These are phyloP conservation scores for Lantana camara DNA, from an alignment of 257 asterid genomes.

Conservation along the genomic window DNA sequence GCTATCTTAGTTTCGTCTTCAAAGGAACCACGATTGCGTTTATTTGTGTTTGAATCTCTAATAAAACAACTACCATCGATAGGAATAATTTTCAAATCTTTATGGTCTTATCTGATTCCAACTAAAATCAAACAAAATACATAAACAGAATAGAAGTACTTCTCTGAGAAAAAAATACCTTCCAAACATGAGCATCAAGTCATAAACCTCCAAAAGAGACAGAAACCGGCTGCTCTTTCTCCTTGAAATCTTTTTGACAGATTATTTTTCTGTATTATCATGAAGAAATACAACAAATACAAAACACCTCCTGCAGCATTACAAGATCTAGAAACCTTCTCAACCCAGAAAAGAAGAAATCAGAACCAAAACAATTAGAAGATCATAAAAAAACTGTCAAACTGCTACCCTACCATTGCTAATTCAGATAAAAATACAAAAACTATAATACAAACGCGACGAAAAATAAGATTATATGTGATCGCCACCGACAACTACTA, in stretches of 20 bases:
- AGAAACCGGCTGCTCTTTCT: constrained; percentile 20
- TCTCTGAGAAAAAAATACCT: too few relatives aligned
- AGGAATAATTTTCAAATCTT: too few relatives aligned
- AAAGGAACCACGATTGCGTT: too few relatives aligned
- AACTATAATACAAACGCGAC: constrained; percentile 50
- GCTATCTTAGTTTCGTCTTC: too few relatives aligned
- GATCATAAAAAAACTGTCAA: constrained; percentile 13
- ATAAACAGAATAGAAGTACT: too few relatives aligned
- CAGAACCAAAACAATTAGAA: constrained; percentile 24
- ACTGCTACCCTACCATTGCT: constrained; percentile 42
- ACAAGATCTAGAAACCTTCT: constrained; percentile 44
- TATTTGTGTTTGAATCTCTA: too few relatives aligned
- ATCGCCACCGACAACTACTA: constrained; percentile 20
- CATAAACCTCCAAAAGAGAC: background rate
- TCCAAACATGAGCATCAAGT: background rate
- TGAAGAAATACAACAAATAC: constrained; percentile 70
- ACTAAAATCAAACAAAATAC: too few relatives aligned
- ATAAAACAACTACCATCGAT: too few relatives aligned
- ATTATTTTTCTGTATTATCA: constrained; percentile 63
- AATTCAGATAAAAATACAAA: constrained; percentile 33
- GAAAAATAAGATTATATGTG: constrained; percentile 25
- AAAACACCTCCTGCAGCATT: constrained; percentile 38
- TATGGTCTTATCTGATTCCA: too few relatives aligned
- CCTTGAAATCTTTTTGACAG: constrained; percentile 35
- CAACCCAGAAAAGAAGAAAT: background rate